phyloP scores from a whole-genome alignment of 2,329 filamentous ascomycete species.

The Madurella fahalii region DNA sequence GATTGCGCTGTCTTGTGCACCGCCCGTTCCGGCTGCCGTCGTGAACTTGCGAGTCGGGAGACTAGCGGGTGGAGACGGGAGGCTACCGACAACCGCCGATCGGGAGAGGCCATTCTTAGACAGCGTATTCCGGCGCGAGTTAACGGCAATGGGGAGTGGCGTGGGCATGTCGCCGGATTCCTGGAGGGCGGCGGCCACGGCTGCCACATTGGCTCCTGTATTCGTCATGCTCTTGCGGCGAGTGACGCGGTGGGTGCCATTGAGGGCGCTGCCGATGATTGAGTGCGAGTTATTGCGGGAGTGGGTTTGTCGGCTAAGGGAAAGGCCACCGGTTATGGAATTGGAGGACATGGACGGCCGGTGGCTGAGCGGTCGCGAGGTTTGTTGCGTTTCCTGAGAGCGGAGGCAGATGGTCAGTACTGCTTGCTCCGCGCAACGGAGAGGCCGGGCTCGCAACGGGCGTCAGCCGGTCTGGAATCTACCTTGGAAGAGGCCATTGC shows the following conservation, averaged over 20 bases:
- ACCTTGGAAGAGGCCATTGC: conserved; percentile 34
- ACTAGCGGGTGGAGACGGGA: conserved; percentile 64
- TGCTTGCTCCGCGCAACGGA: conserved; percentile 27
- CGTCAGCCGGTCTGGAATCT: conserved; percentile 14
- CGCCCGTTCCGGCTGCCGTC: conserved; percentile 43
- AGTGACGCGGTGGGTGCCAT: conserved; percentile 78
- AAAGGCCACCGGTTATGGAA: conserved; percentile 55
- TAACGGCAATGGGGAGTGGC: conserved; percentile 54
- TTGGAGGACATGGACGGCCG: conserved; percentile 57
- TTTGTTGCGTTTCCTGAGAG: conserved; percentile 58
- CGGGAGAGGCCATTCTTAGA: conserved; percentile 59
- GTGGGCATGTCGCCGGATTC: conserved; percentile 57
- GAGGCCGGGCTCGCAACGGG: conserved; percentile 18
- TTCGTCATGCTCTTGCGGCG: conserved; percentile 91
- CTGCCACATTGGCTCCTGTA: conserved; percentile 67
- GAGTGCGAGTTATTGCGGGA: conserved; percentile 79
- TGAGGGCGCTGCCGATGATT: conserved; percentile 70
- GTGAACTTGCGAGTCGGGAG: conserved; percentile 57
- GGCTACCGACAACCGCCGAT: conserved; percentile 50
- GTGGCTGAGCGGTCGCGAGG: conserved; percentile 64
- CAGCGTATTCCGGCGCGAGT: conserved; percentile 62
- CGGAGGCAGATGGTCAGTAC: conserved; percentile 35
- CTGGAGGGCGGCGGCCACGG: conserved; percentile 67
- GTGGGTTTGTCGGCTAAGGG: conserved; percentile 56
- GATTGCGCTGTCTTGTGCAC: conserved; percentile 58